Evolutionary conservation across 2,329 filamentous ascomycete species (phyloP).

Genomic region (Xylaria sp.): DNA sequence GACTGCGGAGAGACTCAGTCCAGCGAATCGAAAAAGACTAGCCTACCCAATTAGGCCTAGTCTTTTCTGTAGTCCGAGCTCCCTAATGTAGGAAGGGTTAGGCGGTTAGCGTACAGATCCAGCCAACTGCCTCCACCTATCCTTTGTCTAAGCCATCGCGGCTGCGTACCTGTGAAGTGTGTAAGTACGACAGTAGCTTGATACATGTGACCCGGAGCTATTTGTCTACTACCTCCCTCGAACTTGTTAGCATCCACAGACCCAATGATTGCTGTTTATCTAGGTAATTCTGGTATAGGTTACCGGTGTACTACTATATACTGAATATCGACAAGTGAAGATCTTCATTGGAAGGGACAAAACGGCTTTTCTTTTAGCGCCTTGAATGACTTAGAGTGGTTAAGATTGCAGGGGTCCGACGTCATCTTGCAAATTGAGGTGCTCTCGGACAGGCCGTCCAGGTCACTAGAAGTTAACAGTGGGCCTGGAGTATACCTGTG

Average conservation of each 20-base stretch:
- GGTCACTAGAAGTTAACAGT: neutral
- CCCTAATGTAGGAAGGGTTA: neutral
- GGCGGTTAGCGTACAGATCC: neutral
- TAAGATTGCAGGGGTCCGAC: constrained; percentile 21
- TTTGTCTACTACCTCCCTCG: neutral
- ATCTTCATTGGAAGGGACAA: constrained; percentile 5
- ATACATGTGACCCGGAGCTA: neutral
- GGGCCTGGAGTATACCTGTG: neutral
- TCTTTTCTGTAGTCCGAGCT: neutral
- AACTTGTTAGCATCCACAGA: neutral
- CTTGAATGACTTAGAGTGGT: neutral
- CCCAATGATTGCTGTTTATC: neutral
- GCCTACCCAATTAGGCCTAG: neutral
- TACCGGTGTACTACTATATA: neutral
- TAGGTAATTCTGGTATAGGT: neutral
- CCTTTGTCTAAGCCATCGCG: constrained; percentile 25
- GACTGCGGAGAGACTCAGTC: constrained; percentile 12
- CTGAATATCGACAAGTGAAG: neutral
- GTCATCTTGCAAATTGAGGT: constrained; percentile 28
- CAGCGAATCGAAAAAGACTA: neutral
- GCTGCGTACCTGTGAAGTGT: neutral
- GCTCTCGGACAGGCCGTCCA: neutral
- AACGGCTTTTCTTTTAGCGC: neutral
- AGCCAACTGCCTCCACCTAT: constrained; percentile 8
- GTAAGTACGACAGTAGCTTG: neutral